A percentile compares a stretch with the other conserved stretches of the same genome.
Conservation (phyloP, 805 yeast genomes). For the Candida incommunis region DNA sequence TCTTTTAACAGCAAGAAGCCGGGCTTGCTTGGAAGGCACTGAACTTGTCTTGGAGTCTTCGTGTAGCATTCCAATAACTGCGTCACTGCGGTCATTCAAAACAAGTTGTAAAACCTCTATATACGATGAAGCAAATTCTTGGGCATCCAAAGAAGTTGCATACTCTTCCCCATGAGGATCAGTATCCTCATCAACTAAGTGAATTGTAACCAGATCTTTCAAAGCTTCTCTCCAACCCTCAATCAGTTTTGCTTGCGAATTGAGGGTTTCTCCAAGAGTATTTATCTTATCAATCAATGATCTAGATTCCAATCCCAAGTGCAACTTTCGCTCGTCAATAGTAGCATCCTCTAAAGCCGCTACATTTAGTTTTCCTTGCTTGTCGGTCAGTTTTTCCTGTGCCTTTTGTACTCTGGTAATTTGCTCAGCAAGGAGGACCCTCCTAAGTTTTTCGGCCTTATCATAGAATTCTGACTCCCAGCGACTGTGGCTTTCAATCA, state of each 20-base stretch:
- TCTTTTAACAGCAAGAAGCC: conserved; percentile 6
- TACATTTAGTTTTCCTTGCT: conserved; percentile 7
- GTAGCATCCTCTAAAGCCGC: conserved; percentile 13
- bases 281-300: conserved; percentile 5
- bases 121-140: conserved; percentile 40
- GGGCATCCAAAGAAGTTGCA: conserved; percentile 55
- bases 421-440: conserved; percentile 31
- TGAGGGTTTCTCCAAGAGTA: conserved; percentile 21
- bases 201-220: conserved; percentile 29
- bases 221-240: conserved; percentile 39
- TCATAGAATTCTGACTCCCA: conserved; percentile 41
- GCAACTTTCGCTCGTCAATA: conserved; percentile 6
- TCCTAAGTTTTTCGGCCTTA: conserved; percentile 48
- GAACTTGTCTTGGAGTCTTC: conserved; percentile 5
- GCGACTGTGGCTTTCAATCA: conserved; percentile 19
- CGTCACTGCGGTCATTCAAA: conserved; percentile 27
- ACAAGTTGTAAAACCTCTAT: conserved; percentile 21
- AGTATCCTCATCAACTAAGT: conserved; percentile 34
- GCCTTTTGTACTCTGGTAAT: neutral
- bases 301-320: conserved; percentile 11
- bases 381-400: conserved; percentile 6
- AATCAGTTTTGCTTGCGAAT: conserved; percentile 35
- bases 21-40: conserved; percentile 14
- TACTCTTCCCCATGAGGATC: conserved; percentile 67
- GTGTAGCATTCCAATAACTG: conserved; percentile 13